A percentile compares a stretch with the other conserved stretches of the same genome.
Evolutionary conservation across 2,329 filamentous ascomycete species (phyloP).

Genomic region (Cephalotrichum gorgonifer): DNA sequence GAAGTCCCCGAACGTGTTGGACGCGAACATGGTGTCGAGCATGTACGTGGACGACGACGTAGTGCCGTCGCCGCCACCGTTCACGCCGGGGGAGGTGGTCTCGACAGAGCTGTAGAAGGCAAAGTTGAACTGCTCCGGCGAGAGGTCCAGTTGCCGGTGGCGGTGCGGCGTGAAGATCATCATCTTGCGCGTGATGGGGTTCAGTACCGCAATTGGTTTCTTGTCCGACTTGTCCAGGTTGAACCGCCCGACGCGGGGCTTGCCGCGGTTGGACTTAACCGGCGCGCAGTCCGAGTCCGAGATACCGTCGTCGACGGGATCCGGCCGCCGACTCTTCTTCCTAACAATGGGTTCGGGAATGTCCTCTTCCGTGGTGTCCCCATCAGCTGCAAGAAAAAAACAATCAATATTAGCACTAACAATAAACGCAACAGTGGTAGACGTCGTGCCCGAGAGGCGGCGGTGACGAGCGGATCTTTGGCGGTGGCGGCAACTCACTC

Average conservation of each 20-base stretch:
- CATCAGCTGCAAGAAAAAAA: constrained; percentile 35
- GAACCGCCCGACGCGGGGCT: constrained; percentile 44
- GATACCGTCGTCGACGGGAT: constrained; percentile 19
- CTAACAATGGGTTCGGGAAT: constrained; percentile 36
- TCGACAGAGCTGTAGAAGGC: constrained; percentile 42
- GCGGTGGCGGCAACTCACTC: constrained; percentile 33
- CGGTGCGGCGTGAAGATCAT: constrained; percentile 51
- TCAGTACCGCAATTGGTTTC: constrained; percentile 49
- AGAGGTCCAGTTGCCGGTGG: constrained; percentile 37
- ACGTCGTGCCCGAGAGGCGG: neutral
- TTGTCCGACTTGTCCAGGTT: constrained; percentile 41
- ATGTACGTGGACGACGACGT: constrained; percentile 67
- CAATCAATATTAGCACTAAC: neutral
- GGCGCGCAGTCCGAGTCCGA: constrained; percentile 38
- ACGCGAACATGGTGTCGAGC: constrained; percentile 61
- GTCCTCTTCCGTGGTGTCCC: constrained; percentile 53
- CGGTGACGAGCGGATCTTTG: neutral
- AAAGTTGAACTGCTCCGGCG: constrained; percentile 44
- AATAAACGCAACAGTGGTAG: neutral
- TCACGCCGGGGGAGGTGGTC: constrained; percentile 4
- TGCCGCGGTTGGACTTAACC: constrained; percentile 35
- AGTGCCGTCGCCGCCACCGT: constrained; percentile 2
- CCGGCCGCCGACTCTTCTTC: constrained; percentile 34
- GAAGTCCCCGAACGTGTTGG: constrained; percentile 43
- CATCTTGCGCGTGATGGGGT: constrained; percentile 48